Evolutionary conservation across 179 eudicot species (phyloP), one percentile per base, ranked within the genome.

Genomic region (Nepenthes alata): DNA sequence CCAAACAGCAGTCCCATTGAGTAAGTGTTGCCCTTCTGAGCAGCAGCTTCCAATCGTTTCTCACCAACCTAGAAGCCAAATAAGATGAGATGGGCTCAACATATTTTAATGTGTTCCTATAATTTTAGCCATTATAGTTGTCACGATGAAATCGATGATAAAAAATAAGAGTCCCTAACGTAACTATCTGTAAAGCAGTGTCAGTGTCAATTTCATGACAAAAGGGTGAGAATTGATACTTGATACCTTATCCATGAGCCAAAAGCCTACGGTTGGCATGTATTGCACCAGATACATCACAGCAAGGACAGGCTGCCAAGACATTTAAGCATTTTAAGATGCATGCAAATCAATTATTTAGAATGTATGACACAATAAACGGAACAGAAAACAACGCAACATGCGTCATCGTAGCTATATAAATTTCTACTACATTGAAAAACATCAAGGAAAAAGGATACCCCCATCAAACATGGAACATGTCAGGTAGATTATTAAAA

Each of bases 231-330:
- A 4, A 37, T 38, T 37, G 59, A 56, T 6, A 11, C 6, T 6
- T 6, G 49, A n/a, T 88, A 93, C 98, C 97, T 93, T 89, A 67
- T 89, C 98, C 90, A 93, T 86, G 57, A 93, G 85, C 93, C 96
- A 93, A 70, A 61, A 85, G 64, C 97, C 95, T 48, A 93, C 52
- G 52, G 81, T 74, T 61, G 98, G 98, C 85, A 83, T 81, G 80
- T 93, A 89, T 73, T 89, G 98, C 64, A 83, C 87, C 82, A 93
- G 64, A 70, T 93, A 93, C 93, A 93, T 85, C 67, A 93, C 97
- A 55, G 83, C 90, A 51, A 89, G 86, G 59, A 89, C 97, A 65
- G 98, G 98, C 98, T 93, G 83, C 73, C 74, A 63, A 62, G 35
- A 51, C 35, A 57, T 52, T 39, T 25, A 45, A 25, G 25, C 25